Base-by-base conservation (phyloP, 352 stramenopile genomes). In the Phytophthora multivora region DNA sequence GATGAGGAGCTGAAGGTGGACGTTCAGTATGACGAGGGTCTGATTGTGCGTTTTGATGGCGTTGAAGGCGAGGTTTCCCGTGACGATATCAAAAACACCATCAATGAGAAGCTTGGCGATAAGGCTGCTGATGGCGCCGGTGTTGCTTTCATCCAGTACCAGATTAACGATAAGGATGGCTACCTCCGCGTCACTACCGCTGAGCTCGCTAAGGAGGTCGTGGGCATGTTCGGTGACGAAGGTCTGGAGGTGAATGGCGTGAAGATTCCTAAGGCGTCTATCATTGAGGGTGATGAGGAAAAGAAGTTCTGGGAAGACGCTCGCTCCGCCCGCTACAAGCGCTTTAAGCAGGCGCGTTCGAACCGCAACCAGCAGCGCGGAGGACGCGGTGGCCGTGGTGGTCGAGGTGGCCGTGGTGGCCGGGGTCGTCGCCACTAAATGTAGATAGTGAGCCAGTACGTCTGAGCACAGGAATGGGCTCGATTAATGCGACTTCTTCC, bases 131-230 rank as follows among this genome's bases (percentile, higher is more conserved):
- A 89, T 9, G 81, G 83, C 21, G 65, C 79, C 9, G 80, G 81
- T 38, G 79, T 95, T 25, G 87, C 85, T 7, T 95, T 90, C 62
- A 94, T 94, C 69, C 80, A 95, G 75, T 94, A 94, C 67, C 86
- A 93, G 63, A 81, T 93, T 45, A 79, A 80, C 28, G 80, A 84
- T 51, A 79, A 85, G 63, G 86, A 77, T 62, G 86, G 82, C 35
- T 74, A 78, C 58, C 51, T 95, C 41, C 86, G 83, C 48, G 70
- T 92, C 35, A 86, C 81, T 12, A 77, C 51, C 26, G 70, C 83
- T 18, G 80, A 79, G 4, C 77, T 83, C 16, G 84, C 85, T 5
- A 72, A 83, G 51, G 79, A 95, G 15, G 75, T 93, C 19, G 78
- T 91, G 1, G 70, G 48, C 39, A 62, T 94, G 23, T 80, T 94